Evolutionary conservation across 257 asterid species (phyloP), one percentile per base, ranked within the genome.

Genomic region (Eucommia ulmoides): DNA sequence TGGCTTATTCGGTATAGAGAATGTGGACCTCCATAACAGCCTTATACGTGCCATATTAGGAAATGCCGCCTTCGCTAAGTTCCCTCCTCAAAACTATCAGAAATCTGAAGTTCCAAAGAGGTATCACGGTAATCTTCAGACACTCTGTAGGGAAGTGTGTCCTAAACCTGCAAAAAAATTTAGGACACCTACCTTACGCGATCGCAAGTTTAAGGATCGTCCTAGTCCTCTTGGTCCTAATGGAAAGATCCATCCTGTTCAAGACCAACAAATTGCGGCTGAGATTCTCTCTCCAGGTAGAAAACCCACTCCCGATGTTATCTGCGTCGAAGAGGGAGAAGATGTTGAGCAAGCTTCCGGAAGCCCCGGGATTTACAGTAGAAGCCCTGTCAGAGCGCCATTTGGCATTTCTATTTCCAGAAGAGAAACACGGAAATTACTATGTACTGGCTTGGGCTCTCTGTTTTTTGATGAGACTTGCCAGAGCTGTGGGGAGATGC

Each of bases 211-310:
- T 47, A 63, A 75, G 20, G 95, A 83, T n/a, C 81, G 88, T 8
- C 84, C 77, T 2, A 88, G 95, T 73, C 96, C 97, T 4, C 73
- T 84, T 25, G 94, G 97, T 24, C 93, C 91, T 4, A 64, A 81
- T 22, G 89, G 97, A 1, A 84, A 82, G 73, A 80, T 84, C 73
- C 80, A 84, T 9, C 73, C 78, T 53, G 64, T 68, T 21, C 87
- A 73, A 42, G 94, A 76, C 55, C 94, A 87, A 54, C 89, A 65
- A 53, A 81, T 89, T 64, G 83, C 77, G 22, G 76, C 86, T 1
- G 97, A 88, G 57, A 50, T 84, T 71, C 74, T 63, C 51, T 88
- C 93, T 4, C 74, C 77, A 18, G 75, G 78, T 56, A 88, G 97
- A 67, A 73, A 77, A 61, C 94, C 97, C 41, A 83, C 82, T 1